Evolutionary conservation across 305 asterid genomes (phyloP), one percentile per base, ranked within the genome.

Genomic region (Fraxinus latifolia): DNA sequence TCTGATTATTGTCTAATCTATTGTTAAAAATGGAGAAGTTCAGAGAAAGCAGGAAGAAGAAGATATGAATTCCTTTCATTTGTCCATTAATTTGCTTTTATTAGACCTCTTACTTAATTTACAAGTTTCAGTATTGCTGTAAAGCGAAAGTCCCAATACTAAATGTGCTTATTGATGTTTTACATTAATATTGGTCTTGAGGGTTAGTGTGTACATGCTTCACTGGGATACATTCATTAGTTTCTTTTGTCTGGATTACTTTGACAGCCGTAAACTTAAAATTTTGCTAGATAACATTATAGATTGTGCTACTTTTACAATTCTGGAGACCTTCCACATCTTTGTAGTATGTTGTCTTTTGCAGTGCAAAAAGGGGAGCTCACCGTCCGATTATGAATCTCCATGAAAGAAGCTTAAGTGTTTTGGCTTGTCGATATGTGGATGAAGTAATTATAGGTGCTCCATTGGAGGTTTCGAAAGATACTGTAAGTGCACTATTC

Each of bases 301-400:
- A 70, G 0, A 34, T 36, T 23, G 29, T 32, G 33, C 37, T 31
- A 31, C 29, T 47, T 70, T 78, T 78, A 33, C 72, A 47, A 32
- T 60, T 78, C 34, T 37, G 82, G 84, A 67, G 74, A 27, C 79
- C 60, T 50, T 74, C 77, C 74, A 79, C 39, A 17, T 29, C 53
- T 62, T 81, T 84, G 58, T 37, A 79, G 42, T 86, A 58, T 23
- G 70, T 19, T 87, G 87, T 78, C 85, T 72, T 81, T 85, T 92
- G 82, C 86, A 94, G 98, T 89, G 87, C 89, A 80, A 89, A 88
- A 84, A 91, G 97, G 86, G 98, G 98, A 85, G 91, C 89, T 65
- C 98, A 93, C 90, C 97, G 97, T 78, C 97, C 97, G 71, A 94
- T 94, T 36, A 94, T 93, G 98, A 93, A 94, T 87, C 98, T 94